phyloP scores from a whole-genome alignment of 208 protist genomes.

The Wallacemonas sp. region DNA sequence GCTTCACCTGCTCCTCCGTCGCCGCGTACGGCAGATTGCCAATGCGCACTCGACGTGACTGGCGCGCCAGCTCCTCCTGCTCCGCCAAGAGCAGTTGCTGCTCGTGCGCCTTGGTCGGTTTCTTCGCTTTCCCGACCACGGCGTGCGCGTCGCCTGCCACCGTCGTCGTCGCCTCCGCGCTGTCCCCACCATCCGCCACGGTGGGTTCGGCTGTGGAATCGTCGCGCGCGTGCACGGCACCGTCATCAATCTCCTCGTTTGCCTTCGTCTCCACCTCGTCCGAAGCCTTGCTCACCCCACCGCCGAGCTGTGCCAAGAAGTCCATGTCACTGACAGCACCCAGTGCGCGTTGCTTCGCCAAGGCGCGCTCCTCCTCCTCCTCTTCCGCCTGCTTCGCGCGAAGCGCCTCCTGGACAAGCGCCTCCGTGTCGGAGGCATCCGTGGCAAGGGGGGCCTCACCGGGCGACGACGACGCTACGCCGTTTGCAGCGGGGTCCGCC shows the following conservation, averaged over 20 bases:
- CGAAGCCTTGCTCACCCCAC: neutral
- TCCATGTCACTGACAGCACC: conserved; percentile 77
- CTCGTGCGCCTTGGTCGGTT: neutral
- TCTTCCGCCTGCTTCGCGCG: conserved; percentile 11
- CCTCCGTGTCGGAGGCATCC: neutral
- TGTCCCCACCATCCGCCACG: neutral
- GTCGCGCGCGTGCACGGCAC: neutral
- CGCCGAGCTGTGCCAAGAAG: conserved; percentile 52
- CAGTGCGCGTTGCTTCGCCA: conserved; percentile 63
- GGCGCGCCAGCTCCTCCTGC: conserved; percentile 46
- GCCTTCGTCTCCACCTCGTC: neutral
- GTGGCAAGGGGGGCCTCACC: neutral
- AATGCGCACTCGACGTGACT: conserved; percentile 93
- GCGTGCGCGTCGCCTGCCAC: neutral
- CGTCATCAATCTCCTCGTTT: conserved; percentile 2
- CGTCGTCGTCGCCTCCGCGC: neutral
- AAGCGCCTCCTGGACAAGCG: neutral
- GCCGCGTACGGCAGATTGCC: conserved; percentile 95
- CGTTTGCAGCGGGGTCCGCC: neutral
- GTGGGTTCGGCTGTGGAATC: neutral
- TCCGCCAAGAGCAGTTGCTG: neutral
- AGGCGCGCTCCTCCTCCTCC: conserved; percentile 15
- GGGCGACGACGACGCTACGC: neutral
- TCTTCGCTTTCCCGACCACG: neutral
- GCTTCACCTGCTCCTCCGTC: conserved; percentile 93